Evolutionary conservation across 306 rosid genomes (phyloP).

Genomic region (Prunus mira): DNA sequence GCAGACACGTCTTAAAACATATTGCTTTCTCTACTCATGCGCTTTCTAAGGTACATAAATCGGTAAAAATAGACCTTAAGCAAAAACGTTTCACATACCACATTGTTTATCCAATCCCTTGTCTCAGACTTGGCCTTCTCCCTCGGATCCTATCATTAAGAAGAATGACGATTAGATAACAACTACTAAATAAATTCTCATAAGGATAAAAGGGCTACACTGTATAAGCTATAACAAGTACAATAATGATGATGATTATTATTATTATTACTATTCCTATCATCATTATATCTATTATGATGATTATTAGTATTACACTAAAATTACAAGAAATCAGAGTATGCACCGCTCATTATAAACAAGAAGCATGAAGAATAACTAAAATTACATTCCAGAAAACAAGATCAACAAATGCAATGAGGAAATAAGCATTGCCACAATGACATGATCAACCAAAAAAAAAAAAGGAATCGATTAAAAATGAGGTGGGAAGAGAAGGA

Average conservation of each 20-base stretch:
- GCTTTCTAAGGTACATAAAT: constrained; percentile 19
- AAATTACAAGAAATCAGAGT: too few species aligned
- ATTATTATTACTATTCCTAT: too few species aligned
- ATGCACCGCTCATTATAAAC: neutral
- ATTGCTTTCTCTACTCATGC: constrained; percentile 2
- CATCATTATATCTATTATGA: too few species aligned
- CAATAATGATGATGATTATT: too few species aligned
- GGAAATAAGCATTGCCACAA: neutral
- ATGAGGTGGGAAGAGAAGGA: neutral
- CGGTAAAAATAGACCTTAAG: constrained; percentile 6
- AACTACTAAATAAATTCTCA: neutral
- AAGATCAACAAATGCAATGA: neutral
- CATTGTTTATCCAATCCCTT: constrained; percentile 94
- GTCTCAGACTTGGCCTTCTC: constrained; percentile 98
- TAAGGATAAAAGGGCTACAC: neutral
- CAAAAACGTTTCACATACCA: constrained; percentile 61
- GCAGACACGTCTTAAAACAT: neutral
- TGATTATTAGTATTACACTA: too few species aligned
- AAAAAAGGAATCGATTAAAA: neutral
- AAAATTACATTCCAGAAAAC: neutral
- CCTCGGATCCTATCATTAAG: constrained; percentile 71
- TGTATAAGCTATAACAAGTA: neutral
- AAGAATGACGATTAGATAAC: constrained; percentile 1
- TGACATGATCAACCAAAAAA: neutral
- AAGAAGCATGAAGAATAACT: neutral